Evolutionary conservation across 2,329 filamentous ascomycete genomes (phyloP).

Genomic region (Penicillium vulpinum): DNA sequence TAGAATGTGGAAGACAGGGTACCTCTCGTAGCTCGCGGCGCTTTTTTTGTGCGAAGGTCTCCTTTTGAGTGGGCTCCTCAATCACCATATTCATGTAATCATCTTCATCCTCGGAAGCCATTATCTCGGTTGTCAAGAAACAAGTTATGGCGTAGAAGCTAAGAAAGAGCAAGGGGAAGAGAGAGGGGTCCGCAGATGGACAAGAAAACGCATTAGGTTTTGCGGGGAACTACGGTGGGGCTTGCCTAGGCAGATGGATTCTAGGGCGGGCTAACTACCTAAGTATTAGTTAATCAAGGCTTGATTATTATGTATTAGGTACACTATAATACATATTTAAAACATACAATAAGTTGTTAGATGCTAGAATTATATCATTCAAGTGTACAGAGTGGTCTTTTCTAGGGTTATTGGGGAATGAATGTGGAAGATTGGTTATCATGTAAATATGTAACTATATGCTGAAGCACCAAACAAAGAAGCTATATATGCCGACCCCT

Average conservation of each 20-base stretch:
- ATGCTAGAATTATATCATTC: no score
- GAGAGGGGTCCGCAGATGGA: background rate
- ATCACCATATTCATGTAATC: constrained; percentile 99
- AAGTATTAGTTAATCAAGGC: no score
- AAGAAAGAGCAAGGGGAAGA: background rate
- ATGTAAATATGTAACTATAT: no score
- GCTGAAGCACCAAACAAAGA: background rate
- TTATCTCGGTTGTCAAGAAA: background rate
- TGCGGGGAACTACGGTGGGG: constrained; percentile 13
- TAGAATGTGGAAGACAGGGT: constrained; percentile 13
- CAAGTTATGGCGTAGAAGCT: background rate
- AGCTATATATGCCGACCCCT: background rate
- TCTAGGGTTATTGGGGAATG: background rate
- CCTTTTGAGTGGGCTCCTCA: constrained; percentile 61
- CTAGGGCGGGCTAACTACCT: no score
- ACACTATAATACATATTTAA: no score
- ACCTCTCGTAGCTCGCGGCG: constrained; percentile 55
- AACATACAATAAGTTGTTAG: no score
- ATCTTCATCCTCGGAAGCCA: constrained; percentile 62
- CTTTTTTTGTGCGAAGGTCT: constrained; percentile 64
- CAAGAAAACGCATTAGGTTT: constrained; percentile 7
- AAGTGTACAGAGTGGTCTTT: no score
- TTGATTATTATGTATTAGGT: no score
- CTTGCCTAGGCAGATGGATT: no score
- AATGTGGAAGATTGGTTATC: background rate